Percentiles rank a stretch among this genome's conserved stretches.
These are phyloP conservation scores for Acorus calamus DNA, from an alignment of 106 monocot species.

Conservation along the genomic window DNA sequence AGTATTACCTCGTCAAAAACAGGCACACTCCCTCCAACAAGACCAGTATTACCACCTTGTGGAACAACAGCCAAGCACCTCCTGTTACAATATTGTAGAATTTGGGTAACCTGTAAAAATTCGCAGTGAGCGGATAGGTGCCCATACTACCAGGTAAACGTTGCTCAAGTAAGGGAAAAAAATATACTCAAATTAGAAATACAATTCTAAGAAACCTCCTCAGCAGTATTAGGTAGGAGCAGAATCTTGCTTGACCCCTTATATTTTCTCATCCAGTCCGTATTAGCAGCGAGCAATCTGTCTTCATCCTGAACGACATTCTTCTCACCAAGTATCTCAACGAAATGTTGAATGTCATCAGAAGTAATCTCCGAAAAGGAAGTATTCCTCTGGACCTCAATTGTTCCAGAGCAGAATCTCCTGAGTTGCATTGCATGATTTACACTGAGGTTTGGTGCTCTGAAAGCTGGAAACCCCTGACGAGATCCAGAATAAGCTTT, in stretches of 20 bases:
- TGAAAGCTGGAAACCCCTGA: neutral
- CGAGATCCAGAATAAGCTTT: too few relatives aligned
- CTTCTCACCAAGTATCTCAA: conserved; percentile 59
- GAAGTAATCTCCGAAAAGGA: conserved; percentile 50
- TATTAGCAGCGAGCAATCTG: conserved; percentile 66
- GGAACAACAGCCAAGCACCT: conserved; percentile 85
- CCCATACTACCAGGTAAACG: too few relatives aligned
- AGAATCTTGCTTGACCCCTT: conserved; percentile 78
- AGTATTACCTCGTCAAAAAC: conserved; percentile 83
- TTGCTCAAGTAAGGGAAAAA: neutral
- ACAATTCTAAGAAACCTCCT: conserved; percentile 36
- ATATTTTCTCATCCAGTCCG: conserved; percentile 91
- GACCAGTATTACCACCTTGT: conserved; percentile 96
- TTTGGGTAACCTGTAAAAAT: conserved; percentile 59
- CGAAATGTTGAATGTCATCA: conserved; percentile 65
- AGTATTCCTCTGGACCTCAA: conserved; percentile 42
- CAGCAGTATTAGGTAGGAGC: conserved; percentile 67
- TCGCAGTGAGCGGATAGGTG: too few relatives aligned
- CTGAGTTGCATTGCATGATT: conserved; percentile 16
- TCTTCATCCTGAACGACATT: conserved; percentile 89
- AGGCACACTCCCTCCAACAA: conserved; percentile 98
- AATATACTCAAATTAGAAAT: neutral
- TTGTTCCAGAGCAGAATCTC: conserved; percentile 33
- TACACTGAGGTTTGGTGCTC: neutral
- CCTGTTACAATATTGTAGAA: conserved; percentile 83